Percentiles rank a stretch among this genome's conserved stretches.
Evolutionary conservation across 306 rosid genomes (phyloP).

Genomic region (Quercus alba): DNA sequence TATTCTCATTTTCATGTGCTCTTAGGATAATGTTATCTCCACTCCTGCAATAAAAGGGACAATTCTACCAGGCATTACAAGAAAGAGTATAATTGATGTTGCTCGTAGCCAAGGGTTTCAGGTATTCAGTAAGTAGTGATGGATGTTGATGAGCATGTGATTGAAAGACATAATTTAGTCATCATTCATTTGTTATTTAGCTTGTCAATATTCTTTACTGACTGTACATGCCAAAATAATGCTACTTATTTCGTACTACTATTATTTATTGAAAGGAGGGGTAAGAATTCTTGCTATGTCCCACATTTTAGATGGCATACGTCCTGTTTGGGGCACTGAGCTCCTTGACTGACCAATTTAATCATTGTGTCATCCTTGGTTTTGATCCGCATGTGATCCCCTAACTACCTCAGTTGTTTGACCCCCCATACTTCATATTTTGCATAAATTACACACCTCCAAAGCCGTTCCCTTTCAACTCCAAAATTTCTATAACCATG

Average conservation of each 20-base stretch:
- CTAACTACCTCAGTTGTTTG: not conserved
- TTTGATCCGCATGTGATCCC: not conserved
- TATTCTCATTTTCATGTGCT: conserved; percentile 14
- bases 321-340: not conserved
- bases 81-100: conserved; percentile 93
- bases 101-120: conserved; percentile 84
- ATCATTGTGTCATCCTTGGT: not conserved
- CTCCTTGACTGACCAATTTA: not conserved
- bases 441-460: too few relatives aligned
- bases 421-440: too few relatives aligned
- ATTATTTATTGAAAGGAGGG: not conserved
- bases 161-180: conserved; percentile 6
- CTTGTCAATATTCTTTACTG: not conserved
- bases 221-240: not conserved
- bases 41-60: conserved; percentile 94
- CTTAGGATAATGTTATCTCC: conserved; percentile 65
- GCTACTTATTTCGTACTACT: not conserved
- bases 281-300: not conserved
- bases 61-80: conserved; percentile 94
- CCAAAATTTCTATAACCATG: too few relatives aligned
- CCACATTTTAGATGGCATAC: not conserved
- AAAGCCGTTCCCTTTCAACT: too few relatives aligned
- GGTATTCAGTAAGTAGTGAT: conserved; percentile 45
- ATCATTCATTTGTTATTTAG: conserved; percentile 1
- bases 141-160: conserved; percentile 14